Conservation (phyloP, 148 eudicot species). For the Camellia japonica region DNA sequence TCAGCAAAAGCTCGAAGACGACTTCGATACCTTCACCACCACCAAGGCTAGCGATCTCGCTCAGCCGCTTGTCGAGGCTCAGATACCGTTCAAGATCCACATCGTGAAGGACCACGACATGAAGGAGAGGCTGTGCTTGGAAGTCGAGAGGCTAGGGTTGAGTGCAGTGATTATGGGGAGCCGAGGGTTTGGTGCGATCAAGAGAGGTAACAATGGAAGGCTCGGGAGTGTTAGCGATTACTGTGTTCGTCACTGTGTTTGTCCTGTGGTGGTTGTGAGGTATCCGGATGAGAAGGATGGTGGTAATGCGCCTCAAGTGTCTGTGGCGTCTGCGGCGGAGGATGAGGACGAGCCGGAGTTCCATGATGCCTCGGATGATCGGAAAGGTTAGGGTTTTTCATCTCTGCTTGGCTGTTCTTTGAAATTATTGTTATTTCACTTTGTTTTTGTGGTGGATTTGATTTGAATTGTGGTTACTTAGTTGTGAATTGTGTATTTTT, state of each 20-base stretch:
- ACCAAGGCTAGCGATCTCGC: background rate
- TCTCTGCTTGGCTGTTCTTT: background rate
- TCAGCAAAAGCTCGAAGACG: background rate
- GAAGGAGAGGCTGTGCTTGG: background rate
- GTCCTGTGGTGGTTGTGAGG: background rate
- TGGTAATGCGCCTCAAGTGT: too few species aligned
- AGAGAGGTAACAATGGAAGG: background rate
- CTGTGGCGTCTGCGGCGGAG: too few species aligned
- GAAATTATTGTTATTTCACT: background rate
- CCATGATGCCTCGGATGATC: too few species aligned
- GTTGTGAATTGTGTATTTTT: too few species aligned
- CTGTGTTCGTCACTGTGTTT: background rate
- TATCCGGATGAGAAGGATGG: background rate
- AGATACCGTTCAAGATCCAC: background rate
- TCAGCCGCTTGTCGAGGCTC: background rate
- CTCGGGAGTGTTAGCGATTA: background rate
- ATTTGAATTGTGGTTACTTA: background rate
- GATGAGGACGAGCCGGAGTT: too few species aligned
- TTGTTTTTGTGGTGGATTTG: background rate
- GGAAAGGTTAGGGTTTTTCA: constrained; percentile 42
- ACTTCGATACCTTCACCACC: background rate
- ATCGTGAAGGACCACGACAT: background rate
- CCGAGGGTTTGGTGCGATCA: background rate
- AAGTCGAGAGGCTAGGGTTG: background rate
- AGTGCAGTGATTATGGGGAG: background rate